Percentiles rank a stretch among this genome's conserved stretches.
phyloP scores from a whole-genome alignment of 257 asterid species.

The Lantana camara region DNA sequence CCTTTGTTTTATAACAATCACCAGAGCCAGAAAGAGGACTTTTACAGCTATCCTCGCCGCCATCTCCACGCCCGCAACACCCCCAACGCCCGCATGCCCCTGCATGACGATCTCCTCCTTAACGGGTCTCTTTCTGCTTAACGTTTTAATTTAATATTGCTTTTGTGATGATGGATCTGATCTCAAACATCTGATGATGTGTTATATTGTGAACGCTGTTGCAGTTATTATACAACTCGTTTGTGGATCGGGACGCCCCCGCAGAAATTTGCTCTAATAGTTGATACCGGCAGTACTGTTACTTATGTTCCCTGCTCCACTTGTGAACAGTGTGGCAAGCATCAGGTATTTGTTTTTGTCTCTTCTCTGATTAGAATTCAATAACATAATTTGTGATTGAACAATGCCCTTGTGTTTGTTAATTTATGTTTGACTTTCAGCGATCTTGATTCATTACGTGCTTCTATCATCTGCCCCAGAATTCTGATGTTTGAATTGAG shows the following conservation, averaged over 20 bases:
- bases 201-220: constrained; percentile 19
- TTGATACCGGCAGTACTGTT: constrained; percentile 98
- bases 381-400: constrained; percentile 8
- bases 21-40: constrained; percentile 18
- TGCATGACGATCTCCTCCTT: constrained; percentile 84
- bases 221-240: constrained; percentile 91
- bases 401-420: constrained; percentile 7
- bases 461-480: too few species aligned
- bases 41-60: constrained; percentile 39
- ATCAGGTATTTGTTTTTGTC: constrained; percentile 58
- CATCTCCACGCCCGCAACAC: constrained; percentile 46
- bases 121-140: constrained; percentile 54
- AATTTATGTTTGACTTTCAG: neutral
- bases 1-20: constrained; percentile 42
- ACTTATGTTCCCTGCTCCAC: constrained; percentile 94
- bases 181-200: constrained; percentile 19
- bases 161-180: constrained; percentile 33
- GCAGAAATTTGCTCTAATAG: constrained; percentile 87
- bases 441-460: neutral
- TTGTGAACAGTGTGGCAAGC: constrained; percentile 89
- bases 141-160: constrained; percentile 1
- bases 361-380: neutral
- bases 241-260: constrained; percentile 96
- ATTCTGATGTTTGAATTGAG: neutral
- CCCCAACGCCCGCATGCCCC: constrained; percentile 71